Evolutionary conservation across 495 filamentous ascomycete genomes (phyloP).

Genomic region (Parmelia sp.): DNA sequence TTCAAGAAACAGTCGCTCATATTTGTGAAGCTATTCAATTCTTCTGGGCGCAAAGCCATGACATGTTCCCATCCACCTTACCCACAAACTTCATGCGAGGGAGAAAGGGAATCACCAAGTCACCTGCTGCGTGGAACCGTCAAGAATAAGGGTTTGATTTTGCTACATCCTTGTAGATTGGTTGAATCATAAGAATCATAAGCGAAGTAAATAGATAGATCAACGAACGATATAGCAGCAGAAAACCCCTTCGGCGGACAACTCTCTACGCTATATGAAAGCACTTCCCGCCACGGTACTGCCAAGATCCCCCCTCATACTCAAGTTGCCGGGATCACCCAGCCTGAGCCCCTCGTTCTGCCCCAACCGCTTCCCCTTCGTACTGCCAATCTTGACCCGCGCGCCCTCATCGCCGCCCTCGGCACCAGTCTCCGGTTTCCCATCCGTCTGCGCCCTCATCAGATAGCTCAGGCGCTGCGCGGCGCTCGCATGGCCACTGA

Average conservation of each 20-base stretch:
- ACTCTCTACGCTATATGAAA: slow-evolving; percentile 10
- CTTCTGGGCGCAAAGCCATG: too few relatives aligned
- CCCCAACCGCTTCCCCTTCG: slow-evolving; percentile 49
- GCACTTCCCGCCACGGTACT: slow-evolving; percentile 3
- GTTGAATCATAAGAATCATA: too few relatives aligned
- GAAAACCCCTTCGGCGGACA: too few relatives aligned
- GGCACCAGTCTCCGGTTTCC: neutral
- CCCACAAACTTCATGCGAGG: too few relatives aligned
- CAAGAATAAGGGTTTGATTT: too few relatives aligned
- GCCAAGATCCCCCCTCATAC: slow-evolving; percentile 20
- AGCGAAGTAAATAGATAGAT: too few relatives aligned
- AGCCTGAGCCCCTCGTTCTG: slow-evolving; percentile 48
- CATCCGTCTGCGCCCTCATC: slow-evolving; percentile 10
- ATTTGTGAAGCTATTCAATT: too few relatives aligned
- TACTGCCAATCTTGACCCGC: slow-evolving; percentile 38
- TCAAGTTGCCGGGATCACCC: slow-evolving; percentile 84
- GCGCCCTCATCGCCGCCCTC: slow-evolving; percentile 38
- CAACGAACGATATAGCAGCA: neutral
- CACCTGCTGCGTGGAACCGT: too few relatives aligned
- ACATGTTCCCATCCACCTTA: too few relatives aligned
- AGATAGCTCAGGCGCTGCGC: slow-evolving; percentile 17
- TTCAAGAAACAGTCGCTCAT: too few relatives aligned
- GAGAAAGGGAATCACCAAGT: too few relatives aligned
- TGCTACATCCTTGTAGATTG: too few relatives aligned
- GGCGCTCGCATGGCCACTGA: slow-evolving; percentile 9